These are phyloP conservation scores for Trametes villosa DNA, from an alignment of 768 basidiomycete genomes.

Conservation along the genomic window DNA sequence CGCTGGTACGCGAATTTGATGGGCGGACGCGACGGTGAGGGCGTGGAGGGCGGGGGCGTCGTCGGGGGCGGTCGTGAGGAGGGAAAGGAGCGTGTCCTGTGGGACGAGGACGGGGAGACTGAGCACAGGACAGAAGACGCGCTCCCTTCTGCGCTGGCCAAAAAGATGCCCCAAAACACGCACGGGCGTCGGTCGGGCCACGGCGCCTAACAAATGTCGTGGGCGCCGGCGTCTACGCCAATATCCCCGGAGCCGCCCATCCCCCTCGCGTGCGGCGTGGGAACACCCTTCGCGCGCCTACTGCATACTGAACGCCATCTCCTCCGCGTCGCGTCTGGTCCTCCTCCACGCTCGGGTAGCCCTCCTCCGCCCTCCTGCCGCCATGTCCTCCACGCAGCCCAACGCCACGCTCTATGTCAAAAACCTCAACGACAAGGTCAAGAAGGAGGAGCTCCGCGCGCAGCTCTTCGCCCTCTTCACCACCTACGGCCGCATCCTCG, in stretches of 20 bases:
- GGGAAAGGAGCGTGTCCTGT: not conserved
- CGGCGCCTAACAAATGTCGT: not conserved
- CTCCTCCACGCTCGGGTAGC: not conserved
- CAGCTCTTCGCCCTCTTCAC: constrained; percentile 91
- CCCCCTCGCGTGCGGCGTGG: too few relatives aligned
- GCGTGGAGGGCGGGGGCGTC: not conserved
- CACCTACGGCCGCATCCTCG: constrained; percentile 91
- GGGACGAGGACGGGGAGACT: not conserved
- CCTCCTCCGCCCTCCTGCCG: not conserved
- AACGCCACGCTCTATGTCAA: constrained; percentile 90
- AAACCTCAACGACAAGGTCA: constrained; percentile 91
- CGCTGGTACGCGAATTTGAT: constrained; percentile 1
- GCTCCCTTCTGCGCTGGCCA: constrained; percentile 13
- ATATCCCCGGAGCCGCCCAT: too few relatives aligned
- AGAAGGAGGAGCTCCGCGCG: constrained; percentile 84
- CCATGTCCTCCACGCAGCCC: constrained; percentile 63
- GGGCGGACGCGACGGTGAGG: not conserved
- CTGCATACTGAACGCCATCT: constrained; percentile 8
- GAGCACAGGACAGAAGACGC: not conserved
- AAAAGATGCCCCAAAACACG: constrained; percentile 8
- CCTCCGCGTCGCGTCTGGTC: not conserved
- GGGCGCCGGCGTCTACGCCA: not conserved
- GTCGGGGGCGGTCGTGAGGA: constrained; percentile 5
- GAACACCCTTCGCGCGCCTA: not conserved
- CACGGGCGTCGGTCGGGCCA: constrained; percentile 18